Conservation (phyloP, 345 rosid genomes). For the Ceriops tagal region DNA sequence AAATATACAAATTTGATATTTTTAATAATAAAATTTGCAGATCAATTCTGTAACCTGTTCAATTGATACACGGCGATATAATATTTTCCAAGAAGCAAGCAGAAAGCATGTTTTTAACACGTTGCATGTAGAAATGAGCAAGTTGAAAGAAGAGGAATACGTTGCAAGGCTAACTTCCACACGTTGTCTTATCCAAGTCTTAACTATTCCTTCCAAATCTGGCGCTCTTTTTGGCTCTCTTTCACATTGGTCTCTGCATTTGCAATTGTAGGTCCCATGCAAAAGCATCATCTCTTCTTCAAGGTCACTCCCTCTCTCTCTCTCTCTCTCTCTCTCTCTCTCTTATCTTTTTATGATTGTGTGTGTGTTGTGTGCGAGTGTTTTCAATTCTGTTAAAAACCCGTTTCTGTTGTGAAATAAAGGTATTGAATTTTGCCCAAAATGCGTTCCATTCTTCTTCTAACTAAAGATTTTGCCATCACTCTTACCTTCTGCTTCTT, state of each 20-base stretch:
- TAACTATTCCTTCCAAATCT: constrained; percentile 16
- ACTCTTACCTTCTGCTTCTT: neutral
- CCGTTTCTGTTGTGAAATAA: neutral
- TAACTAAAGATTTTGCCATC: neutral
- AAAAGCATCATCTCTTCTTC: constrained; percentile 6
- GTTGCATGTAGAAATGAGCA: too few species aligned
- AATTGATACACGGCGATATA: too few species aligned
- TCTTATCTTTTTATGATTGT: neutral
- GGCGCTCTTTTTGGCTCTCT: constrained; percentile 23
- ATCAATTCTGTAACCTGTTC: too few species aligned
- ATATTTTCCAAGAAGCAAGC: too few species aligned
- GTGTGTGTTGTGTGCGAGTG: neutral
- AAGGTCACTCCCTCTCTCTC: constrained; percentile 18
- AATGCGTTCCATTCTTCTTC: neutral
- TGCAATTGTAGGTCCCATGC: constrained; percentile 18
- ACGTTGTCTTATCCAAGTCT: constrained; percentile 36
- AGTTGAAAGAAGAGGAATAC: constrained; percentile 14
- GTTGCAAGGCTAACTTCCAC: constrained; percentile 40
- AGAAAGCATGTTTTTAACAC: too few species aligned
- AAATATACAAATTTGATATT: too few species aligned
- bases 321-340: constrained; percentile 12
- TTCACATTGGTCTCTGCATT: neutral
- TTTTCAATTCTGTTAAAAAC: neutral
- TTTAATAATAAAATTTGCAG: too few species aligned
- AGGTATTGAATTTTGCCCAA: neutral